Conservation (phyloP, 345 rosid genomes). For the Eucalyptus marginata region DNA sequence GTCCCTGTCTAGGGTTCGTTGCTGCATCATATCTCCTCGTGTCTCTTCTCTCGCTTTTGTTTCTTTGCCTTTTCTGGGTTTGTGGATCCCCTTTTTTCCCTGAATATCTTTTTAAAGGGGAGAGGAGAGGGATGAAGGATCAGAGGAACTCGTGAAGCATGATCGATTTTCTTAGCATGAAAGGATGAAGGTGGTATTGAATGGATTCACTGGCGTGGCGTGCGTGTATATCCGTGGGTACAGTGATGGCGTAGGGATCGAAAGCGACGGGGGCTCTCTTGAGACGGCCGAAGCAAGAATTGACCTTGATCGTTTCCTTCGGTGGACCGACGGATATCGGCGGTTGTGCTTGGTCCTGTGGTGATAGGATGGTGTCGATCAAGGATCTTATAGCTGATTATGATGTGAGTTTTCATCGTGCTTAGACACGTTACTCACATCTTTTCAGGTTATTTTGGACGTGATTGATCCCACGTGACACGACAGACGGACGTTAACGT, state of each 20-base stretch:
- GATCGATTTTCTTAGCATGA: neutral
- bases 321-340: neutral
- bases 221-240: neutral
- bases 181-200: neutral
- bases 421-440: neutral
- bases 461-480: accelerated
- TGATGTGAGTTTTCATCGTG: neutral
- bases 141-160: neutral
- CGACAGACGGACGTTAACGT: accelerated
- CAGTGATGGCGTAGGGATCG: neutral
- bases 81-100: neutral
- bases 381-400: neutral
- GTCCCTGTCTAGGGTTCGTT: neutral
- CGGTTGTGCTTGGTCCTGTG: neutral
- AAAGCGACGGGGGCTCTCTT: neutral
- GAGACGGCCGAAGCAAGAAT: neutral
- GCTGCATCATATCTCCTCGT: neutral
- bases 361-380: neutral
- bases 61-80: neutral
- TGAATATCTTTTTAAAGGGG: neutral
- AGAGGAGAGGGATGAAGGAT: neutral
- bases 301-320: neutral
- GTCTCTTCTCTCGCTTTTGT: neutral
- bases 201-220: neutral
- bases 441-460: neutral